These are phyloP conservation scores for Colletotrichum liaoningense DNA, from an alignment of 2,329 filamentous ascomycete genomes.

Conservation along the genomic window DNA sequence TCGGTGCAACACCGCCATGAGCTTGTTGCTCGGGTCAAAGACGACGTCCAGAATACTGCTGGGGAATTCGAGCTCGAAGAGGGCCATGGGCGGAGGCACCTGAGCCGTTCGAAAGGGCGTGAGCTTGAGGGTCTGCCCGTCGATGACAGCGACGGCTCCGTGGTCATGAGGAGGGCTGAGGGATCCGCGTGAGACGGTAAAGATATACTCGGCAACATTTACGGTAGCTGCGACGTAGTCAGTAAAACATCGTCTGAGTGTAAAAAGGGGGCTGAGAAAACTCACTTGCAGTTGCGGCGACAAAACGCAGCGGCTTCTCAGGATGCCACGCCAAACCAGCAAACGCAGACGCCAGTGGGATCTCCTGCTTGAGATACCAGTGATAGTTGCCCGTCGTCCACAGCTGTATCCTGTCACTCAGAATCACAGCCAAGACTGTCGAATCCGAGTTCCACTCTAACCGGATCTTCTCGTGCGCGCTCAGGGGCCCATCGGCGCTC, in stretches of 20 bases:
- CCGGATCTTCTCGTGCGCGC: slow-evolving; percentile 67
- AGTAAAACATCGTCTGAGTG: not conserved
- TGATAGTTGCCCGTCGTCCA: slow-evolving; percentile 99
- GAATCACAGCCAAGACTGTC: slow-evolving; percentile 85
- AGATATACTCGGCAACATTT: slow-evolving; percentile 74
- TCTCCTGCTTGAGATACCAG: slow-evolving; percentile 96
- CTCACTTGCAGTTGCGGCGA: slow-evolving; percentile 63
- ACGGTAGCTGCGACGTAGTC: slow-evolving; percentile 54
- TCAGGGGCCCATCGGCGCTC: slow-evolving; percentile 66
- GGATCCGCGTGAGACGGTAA: slow-evolving; percentile 76
- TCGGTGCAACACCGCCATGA: slow-evolving; percentile 79
- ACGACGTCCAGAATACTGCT: slow-evolving; percentile 79
- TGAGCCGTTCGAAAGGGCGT: slow-evolving; percentile 88
- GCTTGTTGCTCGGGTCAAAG: slow-evolving; percentile 72
- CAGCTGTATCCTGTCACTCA: slow-evolving; percentile 82
- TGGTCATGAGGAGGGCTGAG: slow-evolving; percentile 78
- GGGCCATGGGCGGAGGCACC: slow-evolving; percentile 91
- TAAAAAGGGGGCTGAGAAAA: not conserved
- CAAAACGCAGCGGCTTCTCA: slow-evolving; percentile 81
- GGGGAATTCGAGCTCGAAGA: slow-evolving; percentile 76
- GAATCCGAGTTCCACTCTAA: slow-evolving; percentile 94
- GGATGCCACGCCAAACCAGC: slow-evolving; percentile 79
- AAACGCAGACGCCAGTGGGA: slow-evolving; percentile 58
- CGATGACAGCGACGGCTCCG: slow-evolving; percentile 85
- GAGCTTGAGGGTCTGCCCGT: slow-evolving; percentile 82